These are phyloP conservation scores for Vigna nakashimae DNA, from an alignment of 306 rosid species.

Conservation along the genomic window DNA sequence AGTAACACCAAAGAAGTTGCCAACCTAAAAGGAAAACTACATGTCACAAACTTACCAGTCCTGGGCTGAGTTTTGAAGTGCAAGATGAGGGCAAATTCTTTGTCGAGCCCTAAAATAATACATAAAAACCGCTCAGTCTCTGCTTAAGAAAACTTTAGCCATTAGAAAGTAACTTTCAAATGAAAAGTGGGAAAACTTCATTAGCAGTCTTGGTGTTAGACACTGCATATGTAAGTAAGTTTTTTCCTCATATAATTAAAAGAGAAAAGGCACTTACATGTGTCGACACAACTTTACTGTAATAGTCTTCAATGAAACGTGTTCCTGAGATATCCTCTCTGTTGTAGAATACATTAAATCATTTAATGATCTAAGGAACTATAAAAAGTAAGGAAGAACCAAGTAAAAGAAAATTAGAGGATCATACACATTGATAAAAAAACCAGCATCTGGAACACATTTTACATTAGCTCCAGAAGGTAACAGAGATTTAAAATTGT, in stretches of 20 bases:
- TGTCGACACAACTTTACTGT: slow-evolving; percentile 64
- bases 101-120: slow-evolving; percentile 58
- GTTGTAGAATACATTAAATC: slow-evolving; percentile 35
- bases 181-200: not conserved
- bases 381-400: not conserved
- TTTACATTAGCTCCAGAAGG: slow-evolving; percentile 64
- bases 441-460: slow-evolving; percentile 92
- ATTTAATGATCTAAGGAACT: slow-evolving; percentile 1
- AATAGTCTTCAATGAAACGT: slow-evolving; percentile 55
- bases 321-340: slow-evolving; percentile 79
- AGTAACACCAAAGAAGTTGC: slow-evolving; percentile 25
- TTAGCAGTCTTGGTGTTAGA: not conserved
- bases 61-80: slow-evolving; percentile 68
- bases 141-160: not conserved
- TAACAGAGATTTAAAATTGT: slow-evolving; percentile 61
- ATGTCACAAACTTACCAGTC: slow-evolving; percentile 55
- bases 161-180: slow-evolving; percentile 22
- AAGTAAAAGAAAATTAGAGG: slow-evolving; percentile 1
- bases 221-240: slow-evolving; percentile 7
- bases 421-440: slow-evolving; percentile 72
- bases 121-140: not conserved
- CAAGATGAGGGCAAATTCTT: slow-evolving; percentile 76
- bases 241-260: not conserved
- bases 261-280: slow-evolving; percentile 47
- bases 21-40: slow-evolving; percentile 2